Percentiles rank a stretch among this genome's conserved stretches.
Evolutionary conservation across 176 grass and related monocot genomes (phyloP).

Genomic region (Juncus inflexus): DNA sequence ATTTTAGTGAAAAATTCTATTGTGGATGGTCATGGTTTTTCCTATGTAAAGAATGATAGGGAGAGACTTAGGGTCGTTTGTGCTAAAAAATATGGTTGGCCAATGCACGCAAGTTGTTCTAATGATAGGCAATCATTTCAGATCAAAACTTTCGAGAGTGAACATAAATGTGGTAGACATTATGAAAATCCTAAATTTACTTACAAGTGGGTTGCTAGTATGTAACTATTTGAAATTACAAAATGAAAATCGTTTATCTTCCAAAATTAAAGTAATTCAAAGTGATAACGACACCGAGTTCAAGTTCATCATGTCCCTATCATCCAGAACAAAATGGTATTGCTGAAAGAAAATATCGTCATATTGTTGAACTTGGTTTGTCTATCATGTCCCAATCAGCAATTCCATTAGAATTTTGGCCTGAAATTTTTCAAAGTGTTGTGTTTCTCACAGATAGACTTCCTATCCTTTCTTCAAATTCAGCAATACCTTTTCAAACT

Average conservation of each 20-base stretch:
- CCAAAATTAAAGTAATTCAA: background rate
- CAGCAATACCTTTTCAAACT: background rate
- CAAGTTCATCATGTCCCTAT: background rate
- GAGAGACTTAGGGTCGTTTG: too few species aligned
- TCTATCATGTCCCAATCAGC: background rate
- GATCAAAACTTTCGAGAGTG: too few species aligned
- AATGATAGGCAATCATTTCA: too few species aligned
- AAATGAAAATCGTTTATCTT: too few species aligned
- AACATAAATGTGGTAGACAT: too few species aligned
- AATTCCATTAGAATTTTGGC: background rate
- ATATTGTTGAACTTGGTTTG: slow-evolving; percentile 2
- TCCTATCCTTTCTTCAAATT: background rate
- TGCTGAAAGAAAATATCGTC: slow-evolving; percentile 2
- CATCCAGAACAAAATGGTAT: slow-evolving; percentile 1
- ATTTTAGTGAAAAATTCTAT: too few species aligned
- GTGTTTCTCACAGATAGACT: background rate
- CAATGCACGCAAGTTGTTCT: too few species aligned
- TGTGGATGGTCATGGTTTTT: too few species aligned
- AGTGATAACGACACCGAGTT: background rate
- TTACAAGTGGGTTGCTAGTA: too few species aligned
- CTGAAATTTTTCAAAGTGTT: background rate
- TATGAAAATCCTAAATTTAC: too few species aligned
- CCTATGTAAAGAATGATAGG: too few species aligned
- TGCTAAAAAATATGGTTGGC: too few species aligned
- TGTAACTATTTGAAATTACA: background rate